Percentiles rank a stretch among this genome's conserved stretches.
phyloP scores from a whole-genome alignment of 306 rosid genomes.

The Pyrus pyrifolia region DNA sequence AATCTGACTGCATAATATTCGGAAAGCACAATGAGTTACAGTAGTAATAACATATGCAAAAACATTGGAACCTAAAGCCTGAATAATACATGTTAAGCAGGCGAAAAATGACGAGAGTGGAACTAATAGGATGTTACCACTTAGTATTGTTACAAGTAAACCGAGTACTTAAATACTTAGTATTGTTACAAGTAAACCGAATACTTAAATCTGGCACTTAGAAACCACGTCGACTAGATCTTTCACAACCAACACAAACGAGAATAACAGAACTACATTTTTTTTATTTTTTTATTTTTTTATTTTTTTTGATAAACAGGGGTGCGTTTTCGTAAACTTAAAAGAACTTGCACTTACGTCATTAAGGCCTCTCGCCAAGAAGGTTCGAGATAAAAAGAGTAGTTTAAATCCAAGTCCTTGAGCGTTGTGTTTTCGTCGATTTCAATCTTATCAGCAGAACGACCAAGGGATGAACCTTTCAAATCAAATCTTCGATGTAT shows the following conservation, averaged over 20 bases:
- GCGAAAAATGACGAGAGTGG: neutral
- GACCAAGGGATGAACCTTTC: constrained; percentile 96
- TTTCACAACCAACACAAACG: neutral
- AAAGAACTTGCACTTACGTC: constrained; percentile 44
- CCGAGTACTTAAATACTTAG: neutral
- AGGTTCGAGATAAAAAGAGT: constrained; percentile 86
- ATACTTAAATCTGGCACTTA: neutral
- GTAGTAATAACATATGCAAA: neutral
- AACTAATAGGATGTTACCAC: neutral
- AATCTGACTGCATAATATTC: constrained; percentile 60
- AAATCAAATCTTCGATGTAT: constrained; percentile 91
- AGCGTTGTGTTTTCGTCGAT: constrained; percentile 94
- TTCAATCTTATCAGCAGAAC: constrained; percentile 94
- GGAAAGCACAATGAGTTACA: neutral
- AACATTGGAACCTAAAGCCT: neutral
- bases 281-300: too few species aligned
- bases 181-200: neutral
- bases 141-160: neutral
- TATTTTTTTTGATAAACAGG: neutral
- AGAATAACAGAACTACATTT: neutral
- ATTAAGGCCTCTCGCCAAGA: constrained; percentile 86
- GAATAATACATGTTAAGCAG: neutral
- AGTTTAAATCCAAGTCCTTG: constrained; percentile 90
- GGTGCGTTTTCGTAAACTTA: neutral
- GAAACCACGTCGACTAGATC: neutral